phyloP scores from a whole-genome alignment of 2,329 filamentous ascomycete species.

The Claviceps monticola region DNA sequence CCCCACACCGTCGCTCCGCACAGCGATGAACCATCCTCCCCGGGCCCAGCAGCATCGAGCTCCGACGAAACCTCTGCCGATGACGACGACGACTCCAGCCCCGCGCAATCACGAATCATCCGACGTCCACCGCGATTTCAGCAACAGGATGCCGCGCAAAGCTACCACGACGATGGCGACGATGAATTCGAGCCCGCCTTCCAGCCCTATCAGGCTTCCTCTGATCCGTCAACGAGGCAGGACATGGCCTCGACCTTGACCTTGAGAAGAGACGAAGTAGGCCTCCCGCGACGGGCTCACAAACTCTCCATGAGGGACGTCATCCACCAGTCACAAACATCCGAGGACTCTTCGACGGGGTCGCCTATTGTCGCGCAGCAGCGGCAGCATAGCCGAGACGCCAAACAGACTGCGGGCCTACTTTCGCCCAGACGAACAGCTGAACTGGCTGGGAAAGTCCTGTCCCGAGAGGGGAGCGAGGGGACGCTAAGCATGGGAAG shows the following conservation, averaged over 20 bases:
- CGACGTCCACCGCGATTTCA: conserved; percentile 42
- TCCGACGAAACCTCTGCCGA: conserved; percentile 30
- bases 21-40: conserved; percentile 16
- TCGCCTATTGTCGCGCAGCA: conserved; percentile 22
- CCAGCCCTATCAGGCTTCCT: conserved; percentile 28
- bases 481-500: conserved; percentile 71
- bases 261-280: conserved; percentile 30
- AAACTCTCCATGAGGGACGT: conserved; percentile 19
- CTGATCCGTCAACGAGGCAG: conserved; percentile 21
- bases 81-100: conserved; percentile 34
- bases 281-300: conserved; percentile 17
- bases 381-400: conserved; percentile 18
- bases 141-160: conserved; percentile 20
- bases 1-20: conserved; percentile 7
- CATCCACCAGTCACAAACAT: conserved; percentile 38
- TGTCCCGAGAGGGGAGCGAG: conserved; percentile 52
- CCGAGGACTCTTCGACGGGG: conserved; percentile 49
- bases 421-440: conserved; percentile 45
- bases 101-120: conserved; percentile 46
- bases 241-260: conserved; percentile 43
- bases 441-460: conserved; percentile 43
- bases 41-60: conserved; percentile 24
- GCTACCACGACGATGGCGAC: conserved; percentile 37
- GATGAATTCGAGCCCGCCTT: conserved; percentile 44
- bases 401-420: conserved; percentile 25